Percentiles rank a stretch among this genome's conserved stretches.
Conservation (phyloP, 192 early-diverging fungal genomes). For the Pilobolus umbonatus region DNA sequence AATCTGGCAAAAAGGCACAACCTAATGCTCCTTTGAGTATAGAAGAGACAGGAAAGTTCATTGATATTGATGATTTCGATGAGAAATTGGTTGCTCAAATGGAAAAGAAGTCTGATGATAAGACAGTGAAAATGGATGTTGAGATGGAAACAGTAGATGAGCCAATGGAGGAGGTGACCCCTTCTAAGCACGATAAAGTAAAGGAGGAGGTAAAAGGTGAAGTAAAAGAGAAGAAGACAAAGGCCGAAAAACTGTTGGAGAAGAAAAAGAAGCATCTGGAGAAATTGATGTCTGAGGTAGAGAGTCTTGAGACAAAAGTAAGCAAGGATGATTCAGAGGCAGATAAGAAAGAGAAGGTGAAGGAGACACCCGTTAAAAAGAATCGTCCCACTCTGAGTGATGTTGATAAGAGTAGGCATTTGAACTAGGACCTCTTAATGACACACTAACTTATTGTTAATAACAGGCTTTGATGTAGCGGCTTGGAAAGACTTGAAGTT, state of each 20-base stretch:
- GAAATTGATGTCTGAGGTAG: slow-evolving; percentile 8
- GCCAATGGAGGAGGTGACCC: not conserved
- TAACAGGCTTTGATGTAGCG: slow-evolving; percentile 59
- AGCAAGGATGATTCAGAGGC: slow-evolving; percentile 45
- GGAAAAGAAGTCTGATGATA: not conserved
- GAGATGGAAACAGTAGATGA: not conserved
- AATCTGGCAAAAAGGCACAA: slow-evolving; percentile 34
- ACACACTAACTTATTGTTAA: not conserved
- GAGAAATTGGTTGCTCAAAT: slow-evolving; percentile 41
- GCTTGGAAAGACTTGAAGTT: slow-evolving; percentile 69
- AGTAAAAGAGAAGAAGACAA: slow-evolving; percentile 13
- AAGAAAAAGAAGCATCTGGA: slow-evolving; percentile 17
- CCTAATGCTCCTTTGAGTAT: slow-evolving; percentile 44
- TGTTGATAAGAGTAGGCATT: slow-evolving; percentile 40
- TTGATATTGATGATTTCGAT: slow-evolving; percentile 78
- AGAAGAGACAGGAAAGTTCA: slow-evolving; percentile 49
- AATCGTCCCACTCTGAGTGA: slow-evolving; percentile 13
- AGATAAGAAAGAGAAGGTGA: slow-evolving; percentile 11
- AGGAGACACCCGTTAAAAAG: slow-evolving; percentile 2
- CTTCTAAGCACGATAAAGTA: not conserved
- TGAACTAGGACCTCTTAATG: not conserved
- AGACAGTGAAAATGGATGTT: not conserved
- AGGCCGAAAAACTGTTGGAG: slow-evolving; percentile 1
- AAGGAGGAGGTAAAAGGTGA: slow-evolving; percentile 3
- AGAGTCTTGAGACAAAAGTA: not conserved